Base-by-base conservation (phyloP, 306 rosid genomes). In the Cicer bijugum region DNA sequence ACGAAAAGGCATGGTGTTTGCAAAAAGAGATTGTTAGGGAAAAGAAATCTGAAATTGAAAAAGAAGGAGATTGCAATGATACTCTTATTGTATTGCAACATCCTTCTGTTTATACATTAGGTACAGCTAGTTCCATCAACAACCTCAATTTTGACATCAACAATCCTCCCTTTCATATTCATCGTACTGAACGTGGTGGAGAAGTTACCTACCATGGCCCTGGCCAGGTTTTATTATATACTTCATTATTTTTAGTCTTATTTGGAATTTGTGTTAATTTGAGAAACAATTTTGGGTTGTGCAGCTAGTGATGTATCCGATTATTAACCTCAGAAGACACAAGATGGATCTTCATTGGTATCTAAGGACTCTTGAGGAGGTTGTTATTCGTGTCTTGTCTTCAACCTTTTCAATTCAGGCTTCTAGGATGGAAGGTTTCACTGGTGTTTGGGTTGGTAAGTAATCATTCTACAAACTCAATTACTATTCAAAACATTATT, bases 381-480 rank as follows among this genome's bases (percentile, higher is more conserved):
- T 89, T 58, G 82, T 93, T 38, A 89, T 93, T 64, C 85, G 91
- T 40, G 89, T 83, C 76, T 87, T 93, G 64, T 88, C 86, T 67
- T 84, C 88, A 1, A 77, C 90, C n/a, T 93, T 89, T 77, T 84
- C 88, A 4, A 93, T 93, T 75, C 76, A 84, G 51, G 96, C 97
- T 17, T 85, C 96, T 35, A 82, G 91, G 63, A 38, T 80, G 28
- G 85, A 91, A 64, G 97, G 97, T 62, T 84, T 88, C 42, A 93
- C 96, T 15, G 96, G 98, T 74, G 98, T 93, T 81, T 93, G 97
- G 98, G 83, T 85, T 63, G 96, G 96, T 89, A 59, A 33, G 66
- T 12, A 59, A 42, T 12, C 1, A 12, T 16, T 59, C 43, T 33
- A 7, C 44, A 35, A 33, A 6, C 10, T 59, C 0, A 59, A 59